These are phyloP conservation scores for Trametes gibbosa DNA, from an alignment of 768 basidiomycete genomes.

Conservation along the genomic window DNA sequence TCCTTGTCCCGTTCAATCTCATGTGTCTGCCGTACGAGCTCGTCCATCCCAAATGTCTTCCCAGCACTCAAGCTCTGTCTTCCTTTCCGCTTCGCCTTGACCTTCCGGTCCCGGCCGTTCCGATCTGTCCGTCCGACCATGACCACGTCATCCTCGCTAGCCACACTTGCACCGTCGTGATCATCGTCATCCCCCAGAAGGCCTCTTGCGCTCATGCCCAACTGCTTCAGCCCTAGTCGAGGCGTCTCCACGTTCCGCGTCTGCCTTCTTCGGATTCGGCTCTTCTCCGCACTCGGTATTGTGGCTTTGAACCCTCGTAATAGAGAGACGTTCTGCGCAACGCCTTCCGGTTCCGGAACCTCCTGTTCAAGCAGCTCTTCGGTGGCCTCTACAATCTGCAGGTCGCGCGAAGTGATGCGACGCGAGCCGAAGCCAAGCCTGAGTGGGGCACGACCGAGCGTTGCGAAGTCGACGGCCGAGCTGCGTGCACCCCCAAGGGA, in stretches of 20 bases:
- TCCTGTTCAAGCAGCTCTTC: slow-evolving; percentile 70
- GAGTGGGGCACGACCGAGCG: slow-evolving; percentile 76
- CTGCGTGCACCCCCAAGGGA: slow-evolving; percentile 36
- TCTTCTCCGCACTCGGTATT: slow-evolving; percentile 82
- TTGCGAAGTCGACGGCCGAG: slow-evolving; percentile 64
- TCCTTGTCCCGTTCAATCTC: slow-evolving; percentile 93
- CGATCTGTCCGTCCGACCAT: slow-evolving; percentile 40
- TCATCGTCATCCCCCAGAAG: slow-evolving; percentile 52
- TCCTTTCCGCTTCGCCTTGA: slow-evolving; percentile 45
- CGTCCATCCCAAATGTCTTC: slow-evolving; percentile 78
- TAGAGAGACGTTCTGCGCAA: slow-evolving; percentile 73
- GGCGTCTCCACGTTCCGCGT: slow-evolving; percentile 78
- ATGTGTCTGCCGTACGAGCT: slow-evolving; percentile 75
- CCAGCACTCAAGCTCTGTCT: slow-evolving; percentile 66
- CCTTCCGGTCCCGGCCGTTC: slow-evolving; percentile 28
- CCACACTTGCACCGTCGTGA: slow-evolving; percentile 54
- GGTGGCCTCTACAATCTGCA: slow-evolving; percentile 80
- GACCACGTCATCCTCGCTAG: slow-evolving; percentile 77
- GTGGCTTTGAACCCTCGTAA: slow-evolving; percentile 93
- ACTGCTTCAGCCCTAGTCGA: slow-evolving; percentile 71
- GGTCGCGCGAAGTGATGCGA: slow-evolving; percentile 77
- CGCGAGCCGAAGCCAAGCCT: slow-evolving; percentile 62
- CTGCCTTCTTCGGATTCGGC: slow-evolving; percentile 72
- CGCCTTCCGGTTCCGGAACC: slow-evolving; percentile 70
- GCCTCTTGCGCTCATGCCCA: slow-evolving; percentile 78